These are phyloP conservation scores for Boletellus emodensis DNA, from an alignment of 768 basidiomycete species.

Conservation along the genomic window DNA sequence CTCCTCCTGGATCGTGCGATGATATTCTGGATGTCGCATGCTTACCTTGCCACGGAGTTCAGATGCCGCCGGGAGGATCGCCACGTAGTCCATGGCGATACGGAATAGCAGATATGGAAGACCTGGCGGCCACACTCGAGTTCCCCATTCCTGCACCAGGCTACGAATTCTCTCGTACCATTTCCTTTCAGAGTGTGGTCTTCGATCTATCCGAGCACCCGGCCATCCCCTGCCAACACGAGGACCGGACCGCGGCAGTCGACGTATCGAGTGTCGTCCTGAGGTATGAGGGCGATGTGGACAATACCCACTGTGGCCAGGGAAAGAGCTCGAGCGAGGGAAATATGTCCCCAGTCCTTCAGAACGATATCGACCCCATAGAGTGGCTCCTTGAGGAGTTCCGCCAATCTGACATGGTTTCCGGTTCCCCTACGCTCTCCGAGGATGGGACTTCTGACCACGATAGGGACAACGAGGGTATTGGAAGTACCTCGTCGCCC, in stretches of 20 bases:
- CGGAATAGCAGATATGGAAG: too few relatives aligned
- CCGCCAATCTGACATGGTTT: constrained; percentile 7
- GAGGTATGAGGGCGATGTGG: neutral
- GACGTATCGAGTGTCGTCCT: neutral
- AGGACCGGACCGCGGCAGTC: neutral
- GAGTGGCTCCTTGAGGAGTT: constrained; percentile 8
- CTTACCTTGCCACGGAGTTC: neutral
- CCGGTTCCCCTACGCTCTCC: neutral
- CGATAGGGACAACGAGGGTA: neutral
- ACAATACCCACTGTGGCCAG: neutral
- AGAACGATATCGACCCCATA: constrained; percentile 6
- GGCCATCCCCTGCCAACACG: neutral
- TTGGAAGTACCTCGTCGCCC: neutral
- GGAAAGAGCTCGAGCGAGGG: neutral
- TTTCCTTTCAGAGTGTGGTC: neutral
- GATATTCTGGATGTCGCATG: neutral
- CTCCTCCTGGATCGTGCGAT: neutral
- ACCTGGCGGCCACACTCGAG: too few relatives aligned
- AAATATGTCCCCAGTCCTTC: neutral
- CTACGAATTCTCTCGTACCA: neutral
- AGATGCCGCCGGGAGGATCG: neutral
- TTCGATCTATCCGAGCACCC: neutral
- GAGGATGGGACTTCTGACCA: constrained; percentile 1
- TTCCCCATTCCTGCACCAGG: neutral
- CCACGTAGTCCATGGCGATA: constrained; percentile 4